phyloP scores from a whole-genome alignment of 2,329 filamentous ascomycete genomes.

The Alternaria triticimaculans region DNA sequence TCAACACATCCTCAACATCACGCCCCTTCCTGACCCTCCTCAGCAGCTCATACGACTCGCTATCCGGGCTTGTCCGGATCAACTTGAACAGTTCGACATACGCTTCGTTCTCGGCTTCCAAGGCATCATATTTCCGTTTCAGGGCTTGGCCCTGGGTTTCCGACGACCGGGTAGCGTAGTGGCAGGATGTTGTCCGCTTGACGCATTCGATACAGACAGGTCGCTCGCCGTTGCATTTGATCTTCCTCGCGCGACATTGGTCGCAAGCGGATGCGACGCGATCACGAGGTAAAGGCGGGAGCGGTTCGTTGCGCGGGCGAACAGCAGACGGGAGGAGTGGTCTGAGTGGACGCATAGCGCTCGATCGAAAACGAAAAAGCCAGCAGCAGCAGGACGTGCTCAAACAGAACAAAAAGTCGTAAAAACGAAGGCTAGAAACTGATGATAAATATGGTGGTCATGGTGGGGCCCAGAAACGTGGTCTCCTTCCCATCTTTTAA shows the following conservation, averaged over 20 bases:
- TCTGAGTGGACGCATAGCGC: slow-evolving; percentile 2
- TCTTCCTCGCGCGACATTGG: slow-evolving; percentile 10
- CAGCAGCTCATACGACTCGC: slow-evolving; percentile 18
- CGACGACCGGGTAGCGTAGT: slow-evolving; percentile 5
- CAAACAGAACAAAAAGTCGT: no score
- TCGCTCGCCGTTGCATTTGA: slow-evolving; percentile 12
- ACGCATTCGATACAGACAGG: slow-evolving; percentile 8
- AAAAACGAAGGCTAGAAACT: neutral
- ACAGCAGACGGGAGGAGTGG: slow-evolving; percentile 10
- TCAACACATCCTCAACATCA: slow-evolving; percentile 15
- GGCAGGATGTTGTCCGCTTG: slow-evolving; percentile 8
- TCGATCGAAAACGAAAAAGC: no score
- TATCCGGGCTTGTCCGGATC: slow-evolving; percentile 15
- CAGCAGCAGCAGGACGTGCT: no score
- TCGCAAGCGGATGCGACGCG: slow-evolving; percentile 15
- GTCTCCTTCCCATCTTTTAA: neutral
- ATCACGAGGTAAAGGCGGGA: slow-evolving; percentile 2
- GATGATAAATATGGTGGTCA: neutral
- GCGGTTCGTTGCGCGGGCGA: slow-evolving; percentile 6
- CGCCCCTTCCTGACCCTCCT: slow-evolving; percentile 20
- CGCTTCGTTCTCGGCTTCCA: slow-evolving; percentile 15
- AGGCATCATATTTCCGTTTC: slow-evolving; percentile 18
- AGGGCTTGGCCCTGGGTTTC: slow-evolving; percentile 15
- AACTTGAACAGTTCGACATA: slow-evolving; percentile 22
- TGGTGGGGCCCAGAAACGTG: neutral